Conservation (phyloP, 2,329 filamentous ascomycete genomes). For the Alternaria postmessia region DNA sequence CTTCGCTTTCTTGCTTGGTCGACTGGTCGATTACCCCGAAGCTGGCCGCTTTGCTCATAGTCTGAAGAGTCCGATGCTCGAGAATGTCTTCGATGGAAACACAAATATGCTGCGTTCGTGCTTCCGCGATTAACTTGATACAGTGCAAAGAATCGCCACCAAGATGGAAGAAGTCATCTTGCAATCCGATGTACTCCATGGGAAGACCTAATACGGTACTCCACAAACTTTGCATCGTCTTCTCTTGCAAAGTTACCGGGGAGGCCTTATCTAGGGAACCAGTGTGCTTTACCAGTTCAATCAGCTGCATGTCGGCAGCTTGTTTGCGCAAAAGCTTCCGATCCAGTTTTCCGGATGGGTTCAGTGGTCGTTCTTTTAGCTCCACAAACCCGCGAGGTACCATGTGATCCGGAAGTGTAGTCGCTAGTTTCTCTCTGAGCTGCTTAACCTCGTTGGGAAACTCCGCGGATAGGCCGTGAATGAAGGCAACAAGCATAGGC, state of each 20-base stretch:
- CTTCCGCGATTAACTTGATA: slow-evolving; percentile 10
- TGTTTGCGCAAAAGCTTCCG: slow-evolving; percentile 3
- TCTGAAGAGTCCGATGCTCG: slow-evolving; percentile 1
- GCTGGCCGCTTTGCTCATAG: slow-evolving; percentile 7
- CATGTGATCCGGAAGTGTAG: slow-evolving; percentile 3
- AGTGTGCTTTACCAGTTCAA: slow-evolving; percentile 5
- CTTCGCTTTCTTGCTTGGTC: not conserved
- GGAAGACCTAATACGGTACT: slow-evolving; percentile 4
- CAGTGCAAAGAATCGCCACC: slow-evolving; percentile 9
- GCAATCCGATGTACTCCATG: slow-evolving; percentile 4
- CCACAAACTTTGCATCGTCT: slow-evolving; percentile 3
- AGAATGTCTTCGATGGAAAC: slow-evolving; percentile 5
- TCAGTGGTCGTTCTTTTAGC: slow-evolving; percentile 5
- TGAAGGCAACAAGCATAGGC: slow-evolving; percentile 5
- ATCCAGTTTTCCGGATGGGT: slow-evolving; percentile 9
- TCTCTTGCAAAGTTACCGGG: slow-evolving; percentile 4
- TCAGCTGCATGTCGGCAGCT: slow-evolving; percentile 1
- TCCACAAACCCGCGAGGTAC: slow-evolving; percentile 11
- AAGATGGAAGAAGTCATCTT: slow-evolving; percentile 7
- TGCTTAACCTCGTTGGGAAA: slow-evolving; percentile 4
- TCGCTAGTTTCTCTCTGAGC: not conserved
- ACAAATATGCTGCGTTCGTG: not conserved
- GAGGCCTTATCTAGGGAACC: slow-evolving; percentile 4
- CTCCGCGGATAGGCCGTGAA: not conserved
- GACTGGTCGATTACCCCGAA: not conserved